phyloP scores from a whole-genome alignment of 129 eudicot genomes.

The Chrysanthemum makinoi region DNA sequence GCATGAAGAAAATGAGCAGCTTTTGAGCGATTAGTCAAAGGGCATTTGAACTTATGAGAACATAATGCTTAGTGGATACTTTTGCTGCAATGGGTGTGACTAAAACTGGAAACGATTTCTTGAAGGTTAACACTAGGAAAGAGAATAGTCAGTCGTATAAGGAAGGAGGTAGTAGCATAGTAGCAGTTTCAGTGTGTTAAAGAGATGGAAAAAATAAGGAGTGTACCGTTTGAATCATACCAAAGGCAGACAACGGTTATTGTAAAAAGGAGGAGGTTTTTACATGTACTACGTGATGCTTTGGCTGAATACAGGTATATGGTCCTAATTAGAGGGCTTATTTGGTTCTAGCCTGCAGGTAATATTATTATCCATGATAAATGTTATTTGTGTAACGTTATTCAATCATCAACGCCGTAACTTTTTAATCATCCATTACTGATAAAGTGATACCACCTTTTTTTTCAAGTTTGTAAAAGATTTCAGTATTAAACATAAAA shows the following conservation, averaged over 20 bases:
- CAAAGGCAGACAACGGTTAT: conserved; percentile 73
- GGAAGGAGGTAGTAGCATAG: too few relatives aligned
- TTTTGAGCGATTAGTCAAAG: conserved; percentile 54
- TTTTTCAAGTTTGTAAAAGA: too few relatives aligned
- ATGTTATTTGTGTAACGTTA: too few relatives aligned
- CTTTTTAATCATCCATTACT: neutral
- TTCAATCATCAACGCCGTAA: neutral
- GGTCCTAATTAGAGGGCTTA: conserved; percentile 92
- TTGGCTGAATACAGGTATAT: conserved; percentile 89
- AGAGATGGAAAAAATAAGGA: conserved; percentile 23
- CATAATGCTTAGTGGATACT: too few relatives aligned
- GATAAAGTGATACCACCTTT: too few relatives aligned
- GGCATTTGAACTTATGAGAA: neutral
- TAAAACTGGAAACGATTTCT: too few relatives aligned
- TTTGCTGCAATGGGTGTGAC: too few relatives aligned
- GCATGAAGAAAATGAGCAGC: conserved; percentile 97
- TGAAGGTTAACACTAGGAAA: too few relatives aligned
- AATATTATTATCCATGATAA: neutral
- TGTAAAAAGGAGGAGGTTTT: conserved; percentile 55
- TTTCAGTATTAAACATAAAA: too few relatives aligned
- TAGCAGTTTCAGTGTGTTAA: too few relatives aligned
- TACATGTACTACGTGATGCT: conserved; percentile 77
- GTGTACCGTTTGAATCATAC: conserved; percentile 68
- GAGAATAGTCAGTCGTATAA: too few relatives aligned
- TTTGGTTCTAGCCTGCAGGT: conserved; percentile 93